Conservation (phyloP, 495 filamentous ascomycete genomes). For the Neurospora hispaniola region DNA sequence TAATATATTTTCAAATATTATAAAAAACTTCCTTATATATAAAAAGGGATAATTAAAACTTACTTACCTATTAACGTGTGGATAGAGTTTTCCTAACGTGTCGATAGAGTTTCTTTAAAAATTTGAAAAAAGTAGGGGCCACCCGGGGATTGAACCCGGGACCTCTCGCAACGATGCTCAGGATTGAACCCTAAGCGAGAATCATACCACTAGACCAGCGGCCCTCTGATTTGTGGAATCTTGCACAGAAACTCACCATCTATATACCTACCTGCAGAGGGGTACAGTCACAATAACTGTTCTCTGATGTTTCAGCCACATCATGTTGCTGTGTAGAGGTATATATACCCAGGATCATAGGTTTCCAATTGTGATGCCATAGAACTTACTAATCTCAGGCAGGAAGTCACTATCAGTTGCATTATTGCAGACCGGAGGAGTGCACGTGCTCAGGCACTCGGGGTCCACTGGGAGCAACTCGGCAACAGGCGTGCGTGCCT, state of each 20-base stretch:
- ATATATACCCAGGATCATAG: too few species aligned
- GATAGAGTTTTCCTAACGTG: too few species aligned
- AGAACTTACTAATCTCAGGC: neutral
- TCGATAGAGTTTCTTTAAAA: too few species aligned
- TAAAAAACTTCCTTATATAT: too few species aligned
- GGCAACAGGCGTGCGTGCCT: neutral
- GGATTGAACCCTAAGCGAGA: neutral
- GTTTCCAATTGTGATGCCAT: neutral
- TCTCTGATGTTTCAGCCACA: neutral
- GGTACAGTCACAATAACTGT: neutral
- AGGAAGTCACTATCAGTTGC: neutral
- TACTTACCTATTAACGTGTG: too few species aligned
- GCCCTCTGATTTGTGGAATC: neutral
- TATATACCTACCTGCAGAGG: neutral
- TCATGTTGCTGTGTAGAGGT: too few species aligned
- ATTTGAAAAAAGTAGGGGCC: too few species aligned
- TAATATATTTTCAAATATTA: too few species aligned
- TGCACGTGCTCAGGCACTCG: neutral
- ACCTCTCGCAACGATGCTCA: neutral
- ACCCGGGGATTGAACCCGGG: neutral
- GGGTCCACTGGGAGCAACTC: neutral
- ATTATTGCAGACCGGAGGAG: neutral
- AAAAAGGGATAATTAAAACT: too few species aligned
- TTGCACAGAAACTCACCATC: rapidly evolving
- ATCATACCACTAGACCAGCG: conserved; percentile 1